Evolutionary conservation across 306 rosid species (phyloP), one percentile per base, ranked within the genome.

Genomic region (Gastrolobium bilobum): DNA sequence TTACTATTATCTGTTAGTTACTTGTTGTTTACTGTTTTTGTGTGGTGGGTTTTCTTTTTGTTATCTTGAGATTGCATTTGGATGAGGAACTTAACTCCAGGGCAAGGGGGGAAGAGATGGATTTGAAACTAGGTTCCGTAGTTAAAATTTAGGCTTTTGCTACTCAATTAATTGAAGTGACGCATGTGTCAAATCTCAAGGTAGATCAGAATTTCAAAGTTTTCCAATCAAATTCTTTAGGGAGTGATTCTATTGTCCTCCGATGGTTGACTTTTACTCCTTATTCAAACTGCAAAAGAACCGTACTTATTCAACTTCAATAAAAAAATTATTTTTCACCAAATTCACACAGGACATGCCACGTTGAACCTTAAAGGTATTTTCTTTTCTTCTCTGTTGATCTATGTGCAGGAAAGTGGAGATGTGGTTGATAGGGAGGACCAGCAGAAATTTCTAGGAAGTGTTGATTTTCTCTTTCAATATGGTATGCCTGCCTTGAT

Each of bases 391-490:
- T 67, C 48, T 9, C 71, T 63, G 37, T 82, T 83, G 68, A 20
- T 82, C 13, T 73, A 29, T 75, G 26, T 75, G 47, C 88, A 96
- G 99, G 99, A 88, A 76, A 89, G 88, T 68, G 89, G 81, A 65
- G 92, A 96, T 46, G 85, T 84, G 43, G 78, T 91, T 79, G 87
- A 88, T 73, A 72, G 84, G 81, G 94, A 93, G 40, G 96, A 89
- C 86, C 94, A 91, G 82, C 94, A 90, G 90, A 90, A 86, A 85
- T 96, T 93, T 89, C 90, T 96, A 30, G 91, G 87, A 53, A 90
- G 85, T 80, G 84, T 92, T 80, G 98, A 96, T 90, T 91, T 86
- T 87, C 90, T 96, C 63, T 76, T 90, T 56, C 83, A 83, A 64
- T 39, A 80, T 80, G 96, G 88, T 74, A 57, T 96, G 84, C 86